Evolutionary conservation across 345 rosid species (phyloP), one percentile per base, ranked within the genome.

Genomic region (Kernera saxatilis): DNA sequence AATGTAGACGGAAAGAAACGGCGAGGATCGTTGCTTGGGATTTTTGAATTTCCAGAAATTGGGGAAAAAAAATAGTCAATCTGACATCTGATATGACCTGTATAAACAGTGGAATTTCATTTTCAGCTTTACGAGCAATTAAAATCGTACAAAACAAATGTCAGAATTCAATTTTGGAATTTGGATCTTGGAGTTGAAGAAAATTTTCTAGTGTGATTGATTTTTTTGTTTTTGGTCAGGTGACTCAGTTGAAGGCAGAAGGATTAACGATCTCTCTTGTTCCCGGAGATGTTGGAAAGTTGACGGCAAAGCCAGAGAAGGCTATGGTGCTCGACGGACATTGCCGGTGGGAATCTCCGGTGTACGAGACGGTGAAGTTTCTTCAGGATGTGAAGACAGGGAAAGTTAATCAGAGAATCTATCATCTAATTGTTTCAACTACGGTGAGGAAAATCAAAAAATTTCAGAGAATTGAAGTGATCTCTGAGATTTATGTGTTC

Each of bases 281-380:
- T 75, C 97, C 97, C 14, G 96, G 87, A 22, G 92, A 89, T 72
- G 92, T 79, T 17, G 93, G 96, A 15, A 94, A 86, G 79, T 57
- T 93, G 14, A 87, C 96, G 14, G 77, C 76, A 18, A 86, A 77
- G 57, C 52, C 83, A 29, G 93, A 88, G 77, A 92, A 94, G 56
- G 88, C 84, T 8, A 44, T 80, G 9, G 81, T 83, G 27, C 76
- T 80, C 39, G 92, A 92, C 11, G 96, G 92, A 30, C 79, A 66
- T 18, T 92, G 93, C 69, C 46, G 76, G 30, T 95, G 99, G 97
- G 94, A 92, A 55, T 76, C 80, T 64, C 98, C 98, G 44, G 72
- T 92, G 0, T 87, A 79, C 61, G 96, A 87, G 71, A 85, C 87
- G 1, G 84, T 90, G 43, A 92, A 88, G 81, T 84, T 92, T 73